Percentiles rank a stretch among this genome's conserved stretches.
Conservation (phyloP, 2,329 filamentous ascomycete species). For the Ceratocystis cacaofunesta region DNA sequence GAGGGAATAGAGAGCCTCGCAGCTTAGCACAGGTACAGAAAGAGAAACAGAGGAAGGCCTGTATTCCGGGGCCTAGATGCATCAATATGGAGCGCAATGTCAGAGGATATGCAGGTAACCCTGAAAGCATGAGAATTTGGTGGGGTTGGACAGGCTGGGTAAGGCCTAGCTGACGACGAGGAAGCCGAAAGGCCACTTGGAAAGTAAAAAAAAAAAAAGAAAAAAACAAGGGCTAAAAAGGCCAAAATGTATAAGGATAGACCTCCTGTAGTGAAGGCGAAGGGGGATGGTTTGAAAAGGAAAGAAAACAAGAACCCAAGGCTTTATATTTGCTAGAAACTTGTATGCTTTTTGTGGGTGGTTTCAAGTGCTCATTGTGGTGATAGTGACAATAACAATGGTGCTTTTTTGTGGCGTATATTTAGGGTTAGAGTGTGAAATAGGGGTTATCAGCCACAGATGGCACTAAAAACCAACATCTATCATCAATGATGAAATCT, state of each 20-base stretch:
- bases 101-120: not conserved
- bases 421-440: not conserved
- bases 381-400: not conserved
- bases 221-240: not conserved
- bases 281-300: not conserved
- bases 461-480: not conserved
- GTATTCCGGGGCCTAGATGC: not conserved
- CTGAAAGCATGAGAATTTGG: not conserved
- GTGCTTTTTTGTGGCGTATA: not conserved
- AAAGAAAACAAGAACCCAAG: not conserved
- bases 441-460: not conserved
- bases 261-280: not conserved
- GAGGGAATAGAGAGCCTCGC: not conserved
- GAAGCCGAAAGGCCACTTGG: not conserved
- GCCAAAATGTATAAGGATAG: not conserved
- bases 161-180: not conserved
- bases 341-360: not conserved
- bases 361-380: not conserved
- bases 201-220: not conserved
- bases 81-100: not conserved
- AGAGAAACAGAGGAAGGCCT: not conserved
- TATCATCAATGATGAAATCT: not conserved
- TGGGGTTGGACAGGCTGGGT: not conserved
- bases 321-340: not conserved
- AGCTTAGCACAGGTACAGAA: slow-evolving; percentile 6